These are phyloP conservation scores for Phyllosticta citribraziliensis DNA, from an alignment of 2,329 filamentous ascomycete species.

Conservation along the genomic window DNA sequence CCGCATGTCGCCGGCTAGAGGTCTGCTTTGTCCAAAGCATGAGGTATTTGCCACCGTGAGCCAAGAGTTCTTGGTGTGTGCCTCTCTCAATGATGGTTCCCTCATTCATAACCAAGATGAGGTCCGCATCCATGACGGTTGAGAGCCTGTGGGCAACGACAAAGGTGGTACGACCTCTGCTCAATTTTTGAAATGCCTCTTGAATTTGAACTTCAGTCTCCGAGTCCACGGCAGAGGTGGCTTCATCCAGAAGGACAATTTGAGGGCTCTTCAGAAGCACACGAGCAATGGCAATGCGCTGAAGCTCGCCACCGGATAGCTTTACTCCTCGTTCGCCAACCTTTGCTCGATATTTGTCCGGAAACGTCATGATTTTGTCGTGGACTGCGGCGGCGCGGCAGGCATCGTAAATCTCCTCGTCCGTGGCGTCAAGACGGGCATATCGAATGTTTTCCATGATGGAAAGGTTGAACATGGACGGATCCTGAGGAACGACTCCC, in stretches of 20 bases:
- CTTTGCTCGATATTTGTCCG: constrained; percentile 32
- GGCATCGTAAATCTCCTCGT: constrained; percentile 50
- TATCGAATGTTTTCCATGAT: constrained; percentile 58
- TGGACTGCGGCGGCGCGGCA: constrained; percentile 55
- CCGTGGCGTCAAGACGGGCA: constrained; percentile 49
- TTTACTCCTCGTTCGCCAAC: constrained; percentile 32
- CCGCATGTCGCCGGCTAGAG: not conserved
- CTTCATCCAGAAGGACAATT: constrained; percentile 76
- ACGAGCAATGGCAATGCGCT: constrained; percentile 59
- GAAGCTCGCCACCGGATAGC: constrained; percentile 56
- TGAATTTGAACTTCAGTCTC: constrained; percentile 59
- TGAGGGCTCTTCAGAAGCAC: constrained; percentile 73
- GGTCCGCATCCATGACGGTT: constrained; percentile 76
- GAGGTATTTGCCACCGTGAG: constrained; percentile 61
- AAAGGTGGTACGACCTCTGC: constrained; percentile 54
- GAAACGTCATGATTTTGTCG: constrained; percentile 51
- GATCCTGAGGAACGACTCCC: constrained; percentile 56
- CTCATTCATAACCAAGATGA: constrained; percentile 68
- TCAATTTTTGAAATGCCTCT: constrained; percentile 48
- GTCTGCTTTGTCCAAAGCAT: constrained; percentile 86
- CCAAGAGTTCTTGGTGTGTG: constrained; percentile 67
- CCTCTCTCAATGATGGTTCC: constrained; percentile 71
- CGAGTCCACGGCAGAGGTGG: constrained; percentile 78
- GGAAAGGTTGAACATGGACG: constrained; percentile 53
- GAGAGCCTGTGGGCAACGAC: constrained; percentile 71